Evolutionary conservation across 768 basidiomycete species (phyloP).

Genomic region (Calocybe indica): DNA sequence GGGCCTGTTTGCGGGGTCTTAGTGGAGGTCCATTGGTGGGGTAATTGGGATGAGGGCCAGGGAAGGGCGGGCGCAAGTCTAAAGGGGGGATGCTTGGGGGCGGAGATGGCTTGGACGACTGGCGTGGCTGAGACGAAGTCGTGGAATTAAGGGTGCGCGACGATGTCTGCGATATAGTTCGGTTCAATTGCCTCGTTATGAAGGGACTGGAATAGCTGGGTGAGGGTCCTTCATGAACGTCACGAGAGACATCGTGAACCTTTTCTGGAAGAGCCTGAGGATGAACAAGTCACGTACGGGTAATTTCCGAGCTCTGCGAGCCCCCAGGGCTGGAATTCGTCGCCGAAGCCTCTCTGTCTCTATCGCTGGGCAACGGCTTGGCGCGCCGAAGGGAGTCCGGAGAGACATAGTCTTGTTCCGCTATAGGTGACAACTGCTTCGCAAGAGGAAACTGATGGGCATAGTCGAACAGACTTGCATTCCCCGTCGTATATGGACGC

Average conservation of each 20-base stretch:
- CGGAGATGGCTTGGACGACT: constrained; percentile 10
- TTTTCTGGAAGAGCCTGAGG: background rate
- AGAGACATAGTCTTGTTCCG: constrained; percentile 58
- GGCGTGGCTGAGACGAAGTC: constrained; percentile 20
- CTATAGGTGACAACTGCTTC: constrained; percentile 60
- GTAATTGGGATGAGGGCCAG: constrained; percentile 28
- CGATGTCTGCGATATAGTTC: constrained; percentile 60
- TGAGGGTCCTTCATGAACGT: constrained; percentile 35
- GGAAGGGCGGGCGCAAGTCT: constrained; percentile 52
- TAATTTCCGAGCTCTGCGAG: constrained; percentile 31
- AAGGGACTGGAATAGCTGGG: constrained; percentile 47
- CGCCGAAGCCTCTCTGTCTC: constrained; percentile 9
- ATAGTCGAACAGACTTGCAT: constrained; percentile 27
- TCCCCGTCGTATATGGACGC: constrained; percentile 17
- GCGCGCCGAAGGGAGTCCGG: constrained; percentile 33
- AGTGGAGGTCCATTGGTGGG: constrained; percentile 22
- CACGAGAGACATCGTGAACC: constrained; percentile 1
- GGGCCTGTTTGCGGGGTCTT: constrained; percentile 17
- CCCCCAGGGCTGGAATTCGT: constrained; percentile 23
- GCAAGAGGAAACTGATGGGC: constrained; percentile 33
- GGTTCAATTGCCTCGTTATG: constrained; percentile 57
- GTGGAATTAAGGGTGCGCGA: constrained; percentile 51
- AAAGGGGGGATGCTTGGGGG: constrained; percentile 52
- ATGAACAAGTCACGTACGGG: constrained; percentile 32
- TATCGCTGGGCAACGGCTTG: constrained; percentile 22